Base-by-base conservation (phyloP, 371 early-diverging fungal species). In the Vittaforma corneae region DNA sequence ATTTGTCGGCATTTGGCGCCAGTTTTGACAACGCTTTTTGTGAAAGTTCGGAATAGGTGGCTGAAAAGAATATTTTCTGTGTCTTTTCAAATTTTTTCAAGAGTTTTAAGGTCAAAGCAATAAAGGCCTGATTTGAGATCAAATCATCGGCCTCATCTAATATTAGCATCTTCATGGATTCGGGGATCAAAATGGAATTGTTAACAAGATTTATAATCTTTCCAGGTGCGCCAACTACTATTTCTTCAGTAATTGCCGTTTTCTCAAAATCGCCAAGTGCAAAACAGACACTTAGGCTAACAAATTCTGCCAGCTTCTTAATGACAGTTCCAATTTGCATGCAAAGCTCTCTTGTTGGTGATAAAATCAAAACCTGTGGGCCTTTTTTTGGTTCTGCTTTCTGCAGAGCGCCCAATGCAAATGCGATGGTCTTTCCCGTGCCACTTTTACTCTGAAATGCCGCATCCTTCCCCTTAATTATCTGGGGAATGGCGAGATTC, bases 351-450 rank as follows among this genome's bases (percentile, higher is more conserved):
- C 96, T 86, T 40, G 94, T 85, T 26, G 96, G 96, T 1, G 93
- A 89, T 57, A 97, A 72, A 75, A 92, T 89, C 46, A 97, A 75
- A 1, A 90, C 93, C 84, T 92, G 85, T 33, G 68, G 18, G 0
- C 62, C 82, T 64, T 44, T 65, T 37, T 38, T 68, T 37, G 4
- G 55, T 35, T 70, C 59, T 30, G 69, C 37, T 9, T 40, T 54
- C 24, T 47, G 32, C 18, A 78, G 55, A 16, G 74, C 62, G 1
- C 73, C 60, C 28, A 67, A 33, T 35, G 74, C 56, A 62, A 73
- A 76, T 11, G 95, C 93, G 1, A 94, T 93, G 5, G 97, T 95
- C 79, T 97, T 97, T 44, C 95, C 93, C 0, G 92, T 90, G 52
- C 82, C 81, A 40, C 95, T 93, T 82, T 96, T 95, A 22, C 70